A percentile compares a stretch with the other conserved stretches of the same genome.
Evolutionary conservation across 768 basidiomycete genomes (phyloP).

Genomic region (Floccularia luteovirens): DNA sequence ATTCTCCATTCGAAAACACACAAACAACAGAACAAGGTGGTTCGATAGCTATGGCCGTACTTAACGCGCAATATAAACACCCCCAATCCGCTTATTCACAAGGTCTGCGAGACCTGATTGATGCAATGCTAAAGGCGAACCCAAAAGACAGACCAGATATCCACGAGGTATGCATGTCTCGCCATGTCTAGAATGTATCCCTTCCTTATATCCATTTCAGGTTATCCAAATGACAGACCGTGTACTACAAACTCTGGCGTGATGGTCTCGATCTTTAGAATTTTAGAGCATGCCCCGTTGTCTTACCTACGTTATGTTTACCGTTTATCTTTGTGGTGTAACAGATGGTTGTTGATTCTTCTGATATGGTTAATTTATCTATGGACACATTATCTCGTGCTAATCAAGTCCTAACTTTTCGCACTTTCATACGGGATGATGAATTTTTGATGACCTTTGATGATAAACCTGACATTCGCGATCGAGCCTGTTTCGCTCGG

Average conservation of each 20-base stretch:
- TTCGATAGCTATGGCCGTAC: conserved; percentile 95
- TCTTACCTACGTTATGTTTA: no score
- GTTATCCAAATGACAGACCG: conserved; percentile 60
- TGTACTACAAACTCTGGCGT: conserved; percentile 40
- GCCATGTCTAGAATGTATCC: not conserved
- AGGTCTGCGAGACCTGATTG: conserved; percentile 75
- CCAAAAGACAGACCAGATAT: conserved; percentile 83
- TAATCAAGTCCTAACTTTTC: no score
- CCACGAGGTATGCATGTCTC: conserved; percentile 48
- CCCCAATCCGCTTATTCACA: conserved; percentile 83
- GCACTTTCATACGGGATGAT: no score
- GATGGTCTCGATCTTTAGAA: no score
- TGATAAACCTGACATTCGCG: conserved; percentile 17
- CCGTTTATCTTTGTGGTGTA: no score
- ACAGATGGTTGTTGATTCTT: no score
- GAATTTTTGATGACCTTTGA: no score
- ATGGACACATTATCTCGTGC: no score
- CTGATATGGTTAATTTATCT: no score
- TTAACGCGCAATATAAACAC: conserved; percentile 90
- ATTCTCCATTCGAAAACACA: conserved; percentile 92
- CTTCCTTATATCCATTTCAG: conserved; percentile 21
- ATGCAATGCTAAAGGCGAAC: conserved; percentile 77
- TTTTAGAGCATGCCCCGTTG: no score
- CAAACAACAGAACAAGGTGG: conserved; percentile 93
- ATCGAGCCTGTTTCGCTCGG: conserved; percentile 28